Evolutionary conservation across 1,284 basidiomycete genomes (phyloP).

Genomic region (Sanghuangporus sanghuang): DNA sequence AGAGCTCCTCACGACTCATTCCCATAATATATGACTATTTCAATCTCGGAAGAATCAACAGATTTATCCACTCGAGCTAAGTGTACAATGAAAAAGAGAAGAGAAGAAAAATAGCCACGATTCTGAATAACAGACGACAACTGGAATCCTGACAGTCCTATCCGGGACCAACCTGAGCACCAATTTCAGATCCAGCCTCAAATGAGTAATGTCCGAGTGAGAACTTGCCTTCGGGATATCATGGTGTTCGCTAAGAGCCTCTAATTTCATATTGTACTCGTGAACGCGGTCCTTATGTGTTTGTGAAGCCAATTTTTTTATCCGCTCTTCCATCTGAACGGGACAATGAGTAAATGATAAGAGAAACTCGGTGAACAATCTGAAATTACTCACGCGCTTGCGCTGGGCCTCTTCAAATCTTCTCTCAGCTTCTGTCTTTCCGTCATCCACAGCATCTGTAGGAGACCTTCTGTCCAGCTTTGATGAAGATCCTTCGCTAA

Average conservation of each 20-base stretch:
- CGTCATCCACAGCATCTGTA: conserved; percentile 40
- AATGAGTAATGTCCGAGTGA: conserved; percentile 18
- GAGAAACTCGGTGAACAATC: conserved; percentile 9
- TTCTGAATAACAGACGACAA: background rate
- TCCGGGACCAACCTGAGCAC: conserved; percentile 65
- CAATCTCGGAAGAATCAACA: background rate
- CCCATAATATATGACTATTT: background rate
- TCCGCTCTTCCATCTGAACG: conserved; percentile 70
- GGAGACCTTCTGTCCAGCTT: conserved; percentile 59
- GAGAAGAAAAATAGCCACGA: background rate
- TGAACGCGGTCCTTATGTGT: conserved; percentile 95
- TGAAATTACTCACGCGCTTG: conserved; percentile 59
- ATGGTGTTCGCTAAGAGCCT: conserved; percentile 86
- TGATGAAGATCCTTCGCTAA: conserved; percentile 38
- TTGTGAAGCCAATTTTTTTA: conserved; percentile 76
- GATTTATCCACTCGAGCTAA: background rate
- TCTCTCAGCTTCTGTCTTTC: conserved; percentile 86
- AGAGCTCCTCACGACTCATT: background rate
- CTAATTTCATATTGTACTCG: conserved; percentile 88
- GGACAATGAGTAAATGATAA: conserved; percentile 3
- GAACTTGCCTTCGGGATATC: conserved; percentile 80
- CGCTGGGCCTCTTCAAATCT: conserved; percentile 85
- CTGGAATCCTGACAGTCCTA: conserved; percentile 35
- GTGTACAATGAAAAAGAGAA: background rate
- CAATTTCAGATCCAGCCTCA: conserved; percentile 23